These are phyloP conservation scores for Pseudocercospora crystallina DNA, from an alignment of 2,329 filamentous ascomycete species.

Conservation along the genomic window DNA sequence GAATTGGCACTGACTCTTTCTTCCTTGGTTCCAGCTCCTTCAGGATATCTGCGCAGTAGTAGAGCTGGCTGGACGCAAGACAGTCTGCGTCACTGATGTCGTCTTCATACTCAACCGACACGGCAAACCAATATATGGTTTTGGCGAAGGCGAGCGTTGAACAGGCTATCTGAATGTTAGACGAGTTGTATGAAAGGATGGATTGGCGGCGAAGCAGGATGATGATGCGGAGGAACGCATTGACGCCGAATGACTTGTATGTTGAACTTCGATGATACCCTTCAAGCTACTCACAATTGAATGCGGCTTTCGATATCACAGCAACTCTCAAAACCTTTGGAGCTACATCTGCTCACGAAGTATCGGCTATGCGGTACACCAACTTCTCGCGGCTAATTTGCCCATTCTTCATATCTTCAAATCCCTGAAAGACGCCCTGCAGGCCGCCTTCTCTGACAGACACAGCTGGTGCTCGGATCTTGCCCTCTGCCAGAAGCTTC, in stretches of 20 bases:
- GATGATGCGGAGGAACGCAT: no score
- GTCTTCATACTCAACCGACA: slow-evolving; percentile 48
- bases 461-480: slow-evolving; percentile 44
- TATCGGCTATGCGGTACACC: slow-evolving; percentile 40
- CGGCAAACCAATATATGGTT: slow-evolving; percentile 19
- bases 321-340: no score
- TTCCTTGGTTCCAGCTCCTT: slow-evolving; percentile 16
- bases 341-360: slow-evolving; percentile 2
- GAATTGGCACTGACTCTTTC: not conserved
- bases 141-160: slow-evolving; percentile 10
- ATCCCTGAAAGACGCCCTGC: slow-evolving; percentile 43
- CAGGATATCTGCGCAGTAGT: slow-evolving; percentile 29
- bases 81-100: slow-evolving; percentile 62
- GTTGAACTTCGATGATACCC: no score
- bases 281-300: no score
- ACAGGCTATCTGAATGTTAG: not conserved
- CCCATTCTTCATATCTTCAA: slow-evolving; percentile 44
- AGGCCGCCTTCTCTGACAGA: slow-evolving; percentile 43
- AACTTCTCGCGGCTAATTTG: slow-evolving; percentile 50
- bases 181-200: not conserved
- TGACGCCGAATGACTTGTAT: no score
- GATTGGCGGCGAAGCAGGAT: not conserved
- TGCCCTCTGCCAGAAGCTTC: slow-evolving; percentile 42
- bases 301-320: no score
- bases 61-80: slow-evolving; percentile 48